phyloP scores from a whole-genome alignment of 169 alveolate genomes.

The Babesia sp. region DNA sequence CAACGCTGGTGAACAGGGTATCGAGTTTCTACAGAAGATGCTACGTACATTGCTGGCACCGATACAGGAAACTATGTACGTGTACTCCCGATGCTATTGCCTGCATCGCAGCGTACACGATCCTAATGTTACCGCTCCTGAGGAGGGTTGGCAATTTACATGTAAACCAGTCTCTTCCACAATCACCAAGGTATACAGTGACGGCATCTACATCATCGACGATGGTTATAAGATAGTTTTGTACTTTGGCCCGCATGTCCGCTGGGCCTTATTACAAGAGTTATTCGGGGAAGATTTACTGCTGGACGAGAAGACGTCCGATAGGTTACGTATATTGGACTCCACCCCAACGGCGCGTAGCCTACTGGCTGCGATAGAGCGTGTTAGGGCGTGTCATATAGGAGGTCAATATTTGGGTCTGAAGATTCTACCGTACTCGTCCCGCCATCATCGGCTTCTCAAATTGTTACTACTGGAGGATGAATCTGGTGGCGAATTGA shows the following conservation, averaged over 20 bases:
- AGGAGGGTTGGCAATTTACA: constrained; percentile 44
- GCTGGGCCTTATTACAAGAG: constrained; percentile 42
- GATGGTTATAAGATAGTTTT: constrained; percentile 74
- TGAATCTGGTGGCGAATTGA: constrained; percentile 30
- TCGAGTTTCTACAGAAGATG: constrained; percentile 51
- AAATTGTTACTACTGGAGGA: constrained; percentile 61
- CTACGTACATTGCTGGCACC: constrained; percentile 48
- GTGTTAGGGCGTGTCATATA: constrained; percentile 30
- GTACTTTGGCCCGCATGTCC: constrained; percentile 78
- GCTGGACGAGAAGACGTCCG: constrained; percentile 15
- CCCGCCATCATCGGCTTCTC: constrained; percentile 34
- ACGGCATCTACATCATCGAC: constrained; percentile 81
- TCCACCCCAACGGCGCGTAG: constrained; percentile 36
- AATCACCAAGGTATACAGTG: constrained; percentile 71
- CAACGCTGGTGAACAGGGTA: neutral
- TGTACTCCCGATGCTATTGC: constrained; percentile 57
- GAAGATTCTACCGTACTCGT: constrained; percentile 48
- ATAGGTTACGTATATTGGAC: constrained; percentile 8
- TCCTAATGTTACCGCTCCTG: constrained; percentile 5
- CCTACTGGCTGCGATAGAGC: constrained; percentile 34
- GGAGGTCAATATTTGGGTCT: constrained; percentile 42
- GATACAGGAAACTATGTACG: constrained; percentile 48
- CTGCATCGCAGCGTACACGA: constrained; percentile 55
- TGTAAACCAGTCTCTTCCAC: constrained; percentile 68
- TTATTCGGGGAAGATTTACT: constrained; percentile 51